These are phyloP conservation scores for Entelexis sorbosivorans DNA, from an alignment of 1,139 yeast genomes.

Conservation along the genomic window DNA sequence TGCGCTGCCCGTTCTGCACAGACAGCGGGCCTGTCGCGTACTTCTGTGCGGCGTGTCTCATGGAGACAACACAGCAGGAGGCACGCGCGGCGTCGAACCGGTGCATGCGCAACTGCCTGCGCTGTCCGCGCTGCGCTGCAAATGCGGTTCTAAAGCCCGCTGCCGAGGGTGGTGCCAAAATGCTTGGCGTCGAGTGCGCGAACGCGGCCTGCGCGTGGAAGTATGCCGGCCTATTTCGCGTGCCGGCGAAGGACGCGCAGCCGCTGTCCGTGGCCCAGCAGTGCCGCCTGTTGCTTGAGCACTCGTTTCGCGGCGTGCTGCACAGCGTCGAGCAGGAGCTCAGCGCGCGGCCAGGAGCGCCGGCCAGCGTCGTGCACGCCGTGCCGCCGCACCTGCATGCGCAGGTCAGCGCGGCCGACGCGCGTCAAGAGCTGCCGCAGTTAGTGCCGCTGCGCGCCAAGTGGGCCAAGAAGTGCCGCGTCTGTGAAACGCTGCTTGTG, in stretches of 20 bases:
- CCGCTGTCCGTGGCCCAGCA: constrained; percentile 13
- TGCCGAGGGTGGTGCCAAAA: background rate
- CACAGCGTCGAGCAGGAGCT: background rate
- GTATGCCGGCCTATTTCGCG: constrained; percentile 2
- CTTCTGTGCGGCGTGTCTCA: constrained; percentile 23
- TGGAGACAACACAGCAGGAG: constrained; percentile 17
- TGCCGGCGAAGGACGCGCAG: constrained; percentile 2
- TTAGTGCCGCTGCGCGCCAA: constrained; percentile 25
- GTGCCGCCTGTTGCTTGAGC: background rate
- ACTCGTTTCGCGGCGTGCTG: background rate
- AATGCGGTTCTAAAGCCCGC: constrained; percentile 2
- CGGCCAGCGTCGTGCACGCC: background rate
- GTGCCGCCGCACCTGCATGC: background rate
- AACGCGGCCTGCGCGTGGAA: constrained; percentile 13
- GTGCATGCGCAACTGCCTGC: constrained; percentile 23
- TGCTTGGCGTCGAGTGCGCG: constrained; percentile 14
- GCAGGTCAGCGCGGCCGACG: background rate
- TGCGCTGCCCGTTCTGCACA: constrained; percentile 23
- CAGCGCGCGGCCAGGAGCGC: background rate
- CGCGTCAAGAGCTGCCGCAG: constrained; percentile 20
- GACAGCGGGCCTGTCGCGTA: constrained; percentile 19
- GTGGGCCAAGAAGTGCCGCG: constrained; percentile 25
- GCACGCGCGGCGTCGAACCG: constrained; percentile 17
- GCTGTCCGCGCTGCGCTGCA: constrained; percentile 22
- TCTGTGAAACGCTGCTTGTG: constrained; percentile 26